Percentiles rank a stretch among this genome's conserved stretches.
These are phyloP conservation scores for Hylodesmum podocarpum DNA, from an alignment of 306 rosid species.

Conservation along the genomic window DNA sequence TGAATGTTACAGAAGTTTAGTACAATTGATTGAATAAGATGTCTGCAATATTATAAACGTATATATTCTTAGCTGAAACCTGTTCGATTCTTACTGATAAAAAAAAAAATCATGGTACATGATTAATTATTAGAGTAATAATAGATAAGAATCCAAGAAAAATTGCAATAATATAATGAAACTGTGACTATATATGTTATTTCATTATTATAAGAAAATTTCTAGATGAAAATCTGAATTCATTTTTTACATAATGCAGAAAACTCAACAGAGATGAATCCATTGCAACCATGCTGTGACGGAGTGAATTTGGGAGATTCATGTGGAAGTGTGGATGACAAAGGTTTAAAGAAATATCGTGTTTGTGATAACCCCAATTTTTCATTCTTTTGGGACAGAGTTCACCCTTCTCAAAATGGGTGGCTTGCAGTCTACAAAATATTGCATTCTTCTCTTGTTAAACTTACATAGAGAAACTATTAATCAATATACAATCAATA, in stretches of 20 bases:
- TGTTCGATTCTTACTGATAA: too few species aligned
- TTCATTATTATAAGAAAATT: neutral
- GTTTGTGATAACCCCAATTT: constrained; percentile 29
- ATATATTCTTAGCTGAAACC: too few species aligned
- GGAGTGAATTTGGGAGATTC: neutral
- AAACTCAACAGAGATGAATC: constrained; percentile 37
- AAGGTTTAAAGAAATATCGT: constrained; percentile 23
- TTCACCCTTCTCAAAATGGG: constrained; percentile 43
- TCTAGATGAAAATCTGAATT: neutral
- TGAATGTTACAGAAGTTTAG: too few species aligned
- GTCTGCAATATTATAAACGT: too few species aligned
- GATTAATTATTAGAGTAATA: too few species aligned
- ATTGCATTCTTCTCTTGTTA: neutral
- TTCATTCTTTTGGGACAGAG: constrained; percentile 45
- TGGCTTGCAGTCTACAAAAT: constrained; percentile 6
- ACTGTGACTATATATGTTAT: neutral
- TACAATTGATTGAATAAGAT: too few species aligned
- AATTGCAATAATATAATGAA: neutral
- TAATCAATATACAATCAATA: neutral
- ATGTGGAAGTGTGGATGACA: constrained; percentile 33
- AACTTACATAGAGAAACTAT: neutral
- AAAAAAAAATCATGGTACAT: too few species aligned
- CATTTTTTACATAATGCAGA: neutral
- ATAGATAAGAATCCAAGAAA: neutral
- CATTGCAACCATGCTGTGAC: constrained; percentile 36